Evolutionary conservation across 441 rosid genomes (phyloP), one percentile per base, ranked within the genome.

Genomic region (Cnidoscolus chayamansa): DNA sequence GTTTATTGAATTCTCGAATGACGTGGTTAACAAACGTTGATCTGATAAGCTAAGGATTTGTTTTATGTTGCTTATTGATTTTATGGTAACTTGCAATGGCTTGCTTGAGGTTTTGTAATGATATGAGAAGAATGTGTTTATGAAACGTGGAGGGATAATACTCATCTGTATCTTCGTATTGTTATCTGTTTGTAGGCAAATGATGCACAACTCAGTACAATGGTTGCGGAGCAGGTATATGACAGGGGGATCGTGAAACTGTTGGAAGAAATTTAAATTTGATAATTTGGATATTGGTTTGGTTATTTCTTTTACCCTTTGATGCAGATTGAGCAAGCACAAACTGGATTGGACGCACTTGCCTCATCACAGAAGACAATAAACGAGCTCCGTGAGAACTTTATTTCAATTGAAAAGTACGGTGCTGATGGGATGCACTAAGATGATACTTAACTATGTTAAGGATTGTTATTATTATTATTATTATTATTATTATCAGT

Each of bases 151-250:
- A 40, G 45, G 45, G 45, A 40, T 40, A 30, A 1, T 31, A 30
- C 43, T 8, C 63, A 70, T 56, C 66, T 72, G n/a, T 55, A 73
- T 74, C 60, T 62, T 68, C 15, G 4, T 69, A 10, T 50, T 67
- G 19, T 78, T 10, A 51, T 80, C 15, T 61, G 25, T 48, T 48
- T 68, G 61, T 62, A 93, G 98, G 97, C 99, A 50, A 95, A 95
- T 81, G 99, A 95, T 79, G 97, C 98, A 2, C 99, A 95, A 51
- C 99, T 95, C 72, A 95, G 99, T 81, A 91, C 99, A 25, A 93
- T 93, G 98, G 98, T 95, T 55, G 96, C 98, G 31, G 99, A 93
- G 86, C 99, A 93, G 94, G 98, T 90, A 63, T 9, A 25, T 62
- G 6, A 40, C 5, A 25, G n/a, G 37, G 58, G 11, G 35, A 20